Percentiles rank a stretch among this genome's conserved stretches.
Evolutionary conservation across 306 rosid species (phyloP).

Genomic region (Gleditsia sinensis): DNA sequence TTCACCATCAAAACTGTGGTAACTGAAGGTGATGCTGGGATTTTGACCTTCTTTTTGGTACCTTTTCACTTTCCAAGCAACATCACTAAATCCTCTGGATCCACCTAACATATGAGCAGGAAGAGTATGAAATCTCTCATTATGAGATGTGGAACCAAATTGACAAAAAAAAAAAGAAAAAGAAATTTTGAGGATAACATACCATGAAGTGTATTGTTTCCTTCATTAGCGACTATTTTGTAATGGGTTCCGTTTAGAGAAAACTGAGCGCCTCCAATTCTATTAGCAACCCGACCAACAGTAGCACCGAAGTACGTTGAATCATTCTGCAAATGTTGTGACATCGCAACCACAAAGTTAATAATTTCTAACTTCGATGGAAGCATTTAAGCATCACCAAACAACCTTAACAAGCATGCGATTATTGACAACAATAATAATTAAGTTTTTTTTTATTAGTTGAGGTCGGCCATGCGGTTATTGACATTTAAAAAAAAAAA

Average conservation of each 20-base stretch:
- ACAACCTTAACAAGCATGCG: too few species aligned
- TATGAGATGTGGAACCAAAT: background rate
- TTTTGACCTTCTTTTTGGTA: conserved; percentile 33
- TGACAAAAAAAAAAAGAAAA: background rate
- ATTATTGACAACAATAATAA: too few species aligned
- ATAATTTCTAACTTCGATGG: too few species aligned
- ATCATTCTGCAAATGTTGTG: conserved; percentile 47
- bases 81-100: conserved; percentile 56
- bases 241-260: conserved; percentile 51
- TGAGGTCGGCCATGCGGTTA: too few species aligned
- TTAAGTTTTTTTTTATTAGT: too few species aligned
- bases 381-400: too few species aligned
- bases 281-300: conserved; percentile 68
- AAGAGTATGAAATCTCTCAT: background rate
- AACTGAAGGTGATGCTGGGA: conserved; percentile 52
- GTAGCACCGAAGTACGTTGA: conserved; percentile 48
- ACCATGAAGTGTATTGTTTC: conserved; percentile 67
- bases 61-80: conserved; percentile 53
- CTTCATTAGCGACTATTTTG: conserved; percentile 62
- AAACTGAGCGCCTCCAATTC: conserved; percentile 64
- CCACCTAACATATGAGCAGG: conserved; percentile 41
- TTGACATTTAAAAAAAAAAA: too few species aligned
- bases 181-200: background rate
- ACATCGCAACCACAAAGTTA: background rate
- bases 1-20: conserved; percentile 60